phyloP scores from a whole-genome alignment of 306 rosid genomes.

The Vigna mungo region DNA sequence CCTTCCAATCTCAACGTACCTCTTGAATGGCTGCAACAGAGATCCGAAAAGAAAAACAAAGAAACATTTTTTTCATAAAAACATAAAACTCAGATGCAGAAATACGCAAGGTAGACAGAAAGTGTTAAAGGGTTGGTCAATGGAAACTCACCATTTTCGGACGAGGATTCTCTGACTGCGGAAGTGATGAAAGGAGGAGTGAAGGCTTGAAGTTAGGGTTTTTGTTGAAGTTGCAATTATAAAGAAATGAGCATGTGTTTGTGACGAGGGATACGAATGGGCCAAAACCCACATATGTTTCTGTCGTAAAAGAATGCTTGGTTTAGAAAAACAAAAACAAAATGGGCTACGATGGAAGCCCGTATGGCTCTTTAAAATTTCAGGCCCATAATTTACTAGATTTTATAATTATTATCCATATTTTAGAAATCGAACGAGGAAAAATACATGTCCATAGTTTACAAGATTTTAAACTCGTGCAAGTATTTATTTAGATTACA shows the following conservation, averaged over 20 bases:
- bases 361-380: too few relatives aligned
- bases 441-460: too few relatives aligned
- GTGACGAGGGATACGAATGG: background rate
- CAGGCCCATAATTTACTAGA: background rate
- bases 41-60: background rate
- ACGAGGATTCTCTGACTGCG: conserved; percentile 34
- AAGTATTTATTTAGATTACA: too few relatives aligned
- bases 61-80: background rate
- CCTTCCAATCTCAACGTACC: conserved; percentile 86
- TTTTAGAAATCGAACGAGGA: background rate
- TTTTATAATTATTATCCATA: background rate
- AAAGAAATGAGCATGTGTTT: background rate
- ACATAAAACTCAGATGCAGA: background rate
- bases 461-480: too few relatives aligned
- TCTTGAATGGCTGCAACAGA: conserved; percentile 72
- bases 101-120: background rate
- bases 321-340: background rate
- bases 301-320: background rate
- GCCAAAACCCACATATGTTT: background rate
- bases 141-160: conserved; percentile 59
- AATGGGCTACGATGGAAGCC: background rate
- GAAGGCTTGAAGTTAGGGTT: conserved; percentile 20
- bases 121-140: background rate
- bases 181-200: background rate
- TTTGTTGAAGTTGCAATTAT: background rate